Evolutionary conservation across 2,329 filamentous ascomycete genomes (phyloP), one percentile per base, ranked within the genome.

Genomic region (Exophiala calicioides): DNA sequence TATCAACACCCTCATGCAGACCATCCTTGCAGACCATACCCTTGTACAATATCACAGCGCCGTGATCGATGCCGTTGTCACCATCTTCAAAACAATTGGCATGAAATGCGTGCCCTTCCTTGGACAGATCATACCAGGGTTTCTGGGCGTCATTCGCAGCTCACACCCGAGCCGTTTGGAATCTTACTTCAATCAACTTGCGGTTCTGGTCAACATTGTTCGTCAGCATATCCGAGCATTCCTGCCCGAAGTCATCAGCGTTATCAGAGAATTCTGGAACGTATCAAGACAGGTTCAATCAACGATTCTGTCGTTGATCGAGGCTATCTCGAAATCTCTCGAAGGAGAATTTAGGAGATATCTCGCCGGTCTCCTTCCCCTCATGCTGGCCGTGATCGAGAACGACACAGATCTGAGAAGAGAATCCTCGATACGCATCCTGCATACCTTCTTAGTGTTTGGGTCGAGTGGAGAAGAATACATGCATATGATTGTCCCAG

Each of bases 311-410:
- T 86, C 86, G 1, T 76, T 99, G 19, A 86, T 98, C 5, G 93
- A 99, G 67, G 88, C 91, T 0, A 95, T 98, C 47, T 89, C 93
- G 3, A 83, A 88, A 50, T 95, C 93, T 0, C 73, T 99, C 1
- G 93, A 98, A 62, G 93, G 93, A 55, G 93, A 99, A 65, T 99
- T 99, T 75, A 95, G 97, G 67, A 86, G 95, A 32, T 96, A 96
- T 61, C 74, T 99, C 8, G 93, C 93, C 3, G 82, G 85, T 9
- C 74, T 98, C 12, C 77, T 98, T 3, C 94, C 93, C 0, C 75
- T 95, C 40, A 96, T 99, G 91, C 82, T 99, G 2, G 87, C 89
- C 18, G 88, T 95, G 2, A 78, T 99, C 13, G 91, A 98, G 57
- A 87, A 90, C 55, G 93, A 98, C 63, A 77, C 74, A 6, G 85